phyloP scores from a whole-genome alignment of 1,284 basidiomycete genomes.

The Cryptococcus amylolentus region DNA sequence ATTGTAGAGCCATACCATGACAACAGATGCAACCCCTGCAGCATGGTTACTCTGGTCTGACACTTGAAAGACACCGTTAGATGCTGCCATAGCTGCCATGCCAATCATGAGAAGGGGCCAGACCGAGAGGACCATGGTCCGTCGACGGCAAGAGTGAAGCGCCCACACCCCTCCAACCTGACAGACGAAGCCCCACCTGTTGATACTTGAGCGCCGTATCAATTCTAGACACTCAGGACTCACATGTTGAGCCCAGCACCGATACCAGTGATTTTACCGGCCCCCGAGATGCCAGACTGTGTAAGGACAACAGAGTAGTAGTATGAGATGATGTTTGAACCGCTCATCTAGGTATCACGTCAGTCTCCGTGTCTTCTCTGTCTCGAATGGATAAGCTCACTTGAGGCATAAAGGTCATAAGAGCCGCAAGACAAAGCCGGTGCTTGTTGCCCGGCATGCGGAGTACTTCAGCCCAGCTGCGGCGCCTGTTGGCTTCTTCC shows the following conservation, averaged over 20 bases:
- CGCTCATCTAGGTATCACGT: constrained; percentile 4
- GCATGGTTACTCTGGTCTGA: constrained; percentile 5
- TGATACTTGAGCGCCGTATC: not conserved
- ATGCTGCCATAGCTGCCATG: constrained; percentile 16
- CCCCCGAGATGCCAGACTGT: constrained; percentile 15
- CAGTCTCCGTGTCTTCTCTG: not conserved
- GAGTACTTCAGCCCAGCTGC: constrained; percentile 9
- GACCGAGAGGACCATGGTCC: constrained; percentile 14
- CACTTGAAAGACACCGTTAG: constrained; percentile 1
- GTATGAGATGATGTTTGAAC: constrained; percentile 15
- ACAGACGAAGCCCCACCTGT: constrained; percentile 5
- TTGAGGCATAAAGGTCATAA: constrained; percentile 20
- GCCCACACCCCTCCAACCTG: constrained; percentile 13
- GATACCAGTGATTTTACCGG: constrained; percentile 16
- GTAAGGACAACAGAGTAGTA: constrained; percentile 17
- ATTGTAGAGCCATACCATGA: constrained; percentile 23
- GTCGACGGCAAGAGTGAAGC: constrained; percentile 1
- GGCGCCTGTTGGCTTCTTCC: constrained; percentile 49
- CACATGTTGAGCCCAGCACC: constrained; percentile 19
- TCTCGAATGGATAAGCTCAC: not conserved
- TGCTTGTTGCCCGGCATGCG: constrained; percentile 12
- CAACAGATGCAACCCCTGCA: constrained; percentile 8
- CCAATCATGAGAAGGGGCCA: constrained; percentile 19
- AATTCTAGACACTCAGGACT: not conserved
- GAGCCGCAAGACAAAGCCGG: constrained; percentile 9